Percentiles rank a stretch among this genome's conserved stretches.
Evolutionary conservation across 345 rosid species (phyloP).

Genomic region (Gossypium herbaceum): DNA sequence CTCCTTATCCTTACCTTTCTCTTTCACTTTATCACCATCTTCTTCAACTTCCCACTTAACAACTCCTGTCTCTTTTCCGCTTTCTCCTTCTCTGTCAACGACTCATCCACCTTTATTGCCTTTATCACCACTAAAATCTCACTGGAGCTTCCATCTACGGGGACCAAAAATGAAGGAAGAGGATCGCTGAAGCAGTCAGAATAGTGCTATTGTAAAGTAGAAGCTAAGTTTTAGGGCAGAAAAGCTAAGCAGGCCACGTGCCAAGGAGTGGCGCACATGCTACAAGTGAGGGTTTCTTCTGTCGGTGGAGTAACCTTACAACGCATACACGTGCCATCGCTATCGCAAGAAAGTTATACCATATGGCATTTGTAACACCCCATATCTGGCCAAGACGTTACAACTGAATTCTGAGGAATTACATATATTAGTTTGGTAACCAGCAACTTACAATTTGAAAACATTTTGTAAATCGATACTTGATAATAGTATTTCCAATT

Average conservation of each 20-base stretch:
- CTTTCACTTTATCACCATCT: slow-evolving; percentile 4
- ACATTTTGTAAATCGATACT: no score
- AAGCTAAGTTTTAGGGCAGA: slow-evolving; percentile 38
- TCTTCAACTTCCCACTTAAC: slow-evolving; percentile 31
- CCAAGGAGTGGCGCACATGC: slow-evolving; percentile 65
- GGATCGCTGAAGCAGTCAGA: slow-evolving; percentile 44
- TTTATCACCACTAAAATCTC: slow-evolving; percentile 27
- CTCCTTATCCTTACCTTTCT: slow-evolving; percentile 15
- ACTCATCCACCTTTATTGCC: slow-evolving; percentile 41
- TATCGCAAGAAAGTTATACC: slow-evolving; percentile 55
- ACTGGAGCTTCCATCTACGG: not conserved
- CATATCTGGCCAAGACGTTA: no score
- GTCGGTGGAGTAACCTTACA: slow-evolving; percentile 38
- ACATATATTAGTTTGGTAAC: no score
- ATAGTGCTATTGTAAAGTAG: slow-evolving; percentile 50
- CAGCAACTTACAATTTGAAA: no score
- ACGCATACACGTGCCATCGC: slow-evolving; percentile 58
- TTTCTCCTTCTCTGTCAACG: slow-evolving; percentile 41
- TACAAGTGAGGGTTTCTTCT: slow-evolving; percentile 52
- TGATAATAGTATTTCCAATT: no score
- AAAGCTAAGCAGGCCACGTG: slow-evolving; percentile 51
- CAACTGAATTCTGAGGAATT: no score
- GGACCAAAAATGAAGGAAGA: not conserved
- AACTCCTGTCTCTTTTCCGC: slow-evolving; percentile 40
- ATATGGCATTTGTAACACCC: not conserved